These are phyloP conservation scores for Chrysosporium keratinophilum DNA, from an alignment of 2,329 filamentous ascomycete genomes.

Conservation along the genomic window DNA sequence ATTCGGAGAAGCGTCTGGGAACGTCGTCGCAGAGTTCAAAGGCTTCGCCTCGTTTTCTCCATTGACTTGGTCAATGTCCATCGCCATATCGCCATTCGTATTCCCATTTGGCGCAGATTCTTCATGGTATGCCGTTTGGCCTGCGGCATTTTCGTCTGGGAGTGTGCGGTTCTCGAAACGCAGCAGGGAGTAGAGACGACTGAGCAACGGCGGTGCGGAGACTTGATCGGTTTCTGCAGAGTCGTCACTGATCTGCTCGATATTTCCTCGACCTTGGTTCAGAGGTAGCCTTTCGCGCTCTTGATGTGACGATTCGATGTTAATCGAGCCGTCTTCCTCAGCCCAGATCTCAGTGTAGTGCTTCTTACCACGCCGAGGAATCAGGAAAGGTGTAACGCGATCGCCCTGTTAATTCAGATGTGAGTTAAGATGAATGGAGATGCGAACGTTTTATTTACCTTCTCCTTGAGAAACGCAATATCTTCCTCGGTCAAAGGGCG, in stretches of 20 bases:
- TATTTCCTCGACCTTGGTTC: constrained; percentile 73
- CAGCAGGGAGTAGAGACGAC: constrained; percentile 68
- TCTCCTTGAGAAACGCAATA: constrained; percentile 80
- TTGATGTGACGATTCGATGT: constrained; percentile 55
- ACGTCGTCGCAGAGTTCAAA: constrained; percentile 61
- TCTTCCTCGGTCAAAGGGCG: constrained; percentile 86
- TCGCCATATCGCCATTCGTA: constrained; percentile 37
- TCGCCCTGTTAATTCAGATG: constrained; percentile 50
- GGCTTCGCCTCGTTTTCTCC: constrained; percentile 37
- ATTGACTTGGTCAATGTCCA: constrained; percentile 41
- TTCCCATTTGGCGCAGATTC: constrained; percentile 28
- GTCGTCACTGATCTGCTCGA: constrained; percentile 78
- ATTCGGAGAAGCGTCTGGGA: constrained; percentile 65
- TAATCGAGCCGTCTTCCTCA: constrained; percentile 77
- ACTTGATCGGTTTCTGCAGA: constrained; percentile 81
- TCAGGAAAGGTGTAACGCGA: constrained; percentile 68
- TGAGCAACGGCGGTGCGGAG: constrained; percentile 75
- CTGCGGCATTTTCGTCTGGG: constrained; percentile 48
- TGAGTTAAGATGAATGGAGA: constrained; percentile 11
- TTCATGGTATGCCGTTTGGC: constrained; percentile 46
- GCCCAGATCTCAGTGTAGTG: constrained; percentile 89
- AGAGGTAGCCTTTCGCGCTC: constrained; percentile 57
- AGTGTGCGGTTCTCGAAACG: constrained; percentile 55
- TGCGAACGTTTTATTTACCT: constrained; percentile 34
- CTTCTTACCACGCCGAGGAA: constrained; percentile 72